Evolutionary conservation across 2,329 filamentous ascomycete species (phyloP).

Genomic region (Arthrobotrys iridis): DNA sequence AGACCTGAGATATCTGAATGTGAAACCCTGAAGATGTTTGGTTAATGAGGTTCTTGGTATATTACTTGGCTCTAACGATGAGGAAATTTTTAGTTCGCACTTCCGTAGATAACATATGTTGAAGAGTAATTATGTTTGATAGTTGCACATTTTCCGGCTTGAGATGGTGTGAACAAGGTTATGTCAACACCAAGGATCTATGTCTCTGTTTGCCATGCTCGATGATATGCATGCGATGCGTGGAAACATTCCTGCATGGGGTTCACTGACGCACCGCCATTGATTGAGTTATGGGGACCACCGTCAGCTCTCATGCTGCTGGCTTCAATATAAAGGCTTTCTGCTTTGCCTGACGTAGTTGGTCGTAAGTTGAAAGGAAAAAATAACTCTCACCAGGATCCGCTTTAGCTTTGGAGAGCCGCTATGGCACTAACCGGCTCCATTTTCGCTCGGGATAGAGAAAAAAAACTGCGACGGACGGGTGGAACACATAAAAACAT

Average conservation of each 20-base stretch:
- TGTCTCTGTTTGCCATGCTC: conserved; percentile 22
- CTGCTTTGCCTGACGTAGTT: conserved; percentile 31
- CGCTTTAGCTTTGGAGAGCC: conserved; percentile 36
- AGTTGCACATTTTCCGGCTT: not conserved
- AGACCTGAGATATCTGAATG: conserved; percentile 10
- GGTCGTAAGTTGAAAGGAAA: not conserved
- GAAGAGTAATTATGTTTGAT: no score
- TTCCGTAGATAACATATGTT: no score
- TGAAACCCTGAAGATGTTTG: not conserved
- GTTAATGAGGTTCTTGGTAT: not conserved
- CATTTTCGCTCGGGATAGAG: conserved; percentile 6
- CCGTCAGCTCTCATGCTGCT: conserved; percentile 38
- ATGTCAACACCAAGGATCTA: conserved; percentile 18
- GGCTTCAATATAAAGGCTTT: conserved; percentile 10
- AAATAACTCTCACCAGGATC: conserved; percentile 47
- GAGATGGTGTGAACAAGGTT: conserved; percentile 39
- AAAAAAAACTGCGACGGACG: not conserved
- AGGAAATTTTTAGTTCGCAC: conserved; percentile 1
- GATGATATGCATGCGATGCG: conserved; percentile 46
- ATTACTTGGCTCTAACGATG: conserved; percentile 4
- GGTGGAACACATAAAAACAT: conserved; percentile 8
- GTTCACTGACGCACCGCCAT: conserved; percentile 15
- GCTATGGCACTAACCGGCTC: conserved; percentile 2
- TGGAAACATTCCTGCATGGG: conserved; percentile 12
- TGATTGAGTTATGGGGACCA: conserved; percentile 4